Base-by-base conservation (phyloP, 257 asterid species). In the Nyctanthes arbortristis region DNA sequence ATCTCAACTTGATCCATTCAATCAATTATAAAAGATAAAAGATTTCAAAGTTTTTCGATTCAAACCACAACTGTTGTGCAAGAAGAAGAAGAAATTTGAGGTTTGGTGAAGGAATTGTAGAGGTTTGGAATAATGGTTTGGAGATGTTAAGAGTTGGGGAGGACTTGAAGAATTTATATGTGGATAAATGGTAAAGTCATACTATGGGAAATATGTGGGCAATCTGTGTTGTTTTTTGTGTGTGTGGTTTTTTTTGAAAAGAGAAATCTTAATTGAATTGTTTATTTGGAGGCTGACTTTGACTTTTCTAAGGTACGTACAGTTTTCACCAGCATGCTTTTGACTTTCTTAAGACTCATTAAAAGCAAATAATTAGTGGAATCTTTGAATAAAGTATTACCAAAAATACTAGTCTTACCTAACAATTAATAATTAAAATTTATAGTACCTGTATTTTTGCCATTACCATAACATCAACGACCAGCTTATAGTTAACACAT, bases 131-230 rank as follows among this genome's bases (percentile, higher is more conserved):
- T n/a, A 45, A 70, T 73, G 69, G 81, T 71, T 73, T 68, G 83
- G 57, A 47, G 65, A 57, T 12, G 52, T 35, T 45, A 56, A 33
- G 61, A 14, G 56, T 29, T 28, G 73, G 45, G 70, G 61, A 14
- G 55, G 43, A 30, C 5, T 40, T 56, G n/a, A n/a, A n/a, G 36
- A 56, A 24, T 72, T 25, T 75, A 65, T 75, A 73, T 69, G 25
- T 20, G 49, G 3, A n/a, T 31, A 32, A 22, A 34, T 55, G 63
- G 47, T 35, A 45, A 82, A 84, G 85, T 82, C 89, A 82, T 80
- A 79, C n/a, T 83, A 80, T 84, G 89, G 85, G 63, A 77, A 80
- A 8, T 30, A 14, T 61, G 77, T 65, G 69, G 39, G 7, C 8
- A 63, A 29, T 16, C 39, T 49, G 60, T 75, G 10, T 22, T 69